Evolutionary conservation across 257 asterid species (phyloP), one percentile per base, ranked within the genome.

Genomic region (Salvia rosmarinus): DNA sequence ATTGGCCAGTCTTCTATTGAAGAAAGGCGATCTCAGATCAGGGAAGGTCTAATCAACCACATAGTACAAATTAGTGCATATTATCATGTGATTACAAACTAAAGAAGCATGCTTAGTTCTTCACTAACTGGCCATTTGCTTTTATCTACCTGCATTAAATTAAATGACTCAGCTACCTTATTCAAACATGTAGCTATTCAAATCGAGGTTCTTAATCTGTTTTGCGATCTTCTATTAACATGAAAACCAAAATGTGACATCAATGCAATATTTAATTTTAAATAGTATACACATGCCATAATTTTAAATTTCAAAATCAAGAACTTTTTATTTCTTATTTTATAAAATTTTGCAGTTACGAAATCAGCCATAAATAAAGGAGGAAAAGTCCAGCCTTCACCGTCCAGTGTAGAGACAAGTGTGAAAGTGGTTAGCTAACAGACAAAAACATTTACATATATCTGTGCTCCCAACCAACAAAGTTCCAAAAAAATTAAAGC

Each of bases 331-430:
- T 17, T 6, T 4, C 20, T 47, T 47, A 5, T 47, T 47, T 47
- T 47, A 37, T 37, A 37, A 3, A 47, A n/a, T 47, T 30, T 39
- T 46, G 64, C 54, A 65, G 49, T 44, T 64, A 28, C 19, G 47
- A 58, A 39, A 43, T 55, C 13, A 70, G 61, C 49, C 19, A 39
- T 39, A 61, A 8, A 39, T 12, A 37, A n/a, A 42, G 52, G 65
- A 58, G 50, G 56, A 67, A 43, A 68, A 73, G 12, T 74, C 71
- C 82, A 79, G 43, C 7, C 16, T 46, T 23, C 83, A 74, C 79
- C 80, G 80, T 72, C 62, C 30, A 21, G 46, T 16, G 49, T 68
- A 14, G 42, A 14, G 49, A 74, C 79, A 66, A 3, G 64, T 55
- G 16, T 61, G 49, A 16, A 68, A 69, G 40, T 51, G 11, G 67